phyloP scores from a whole-genome alignment of 225 moss, liverwort and hornwort species.

The Physcomitrium patens region DNA sequence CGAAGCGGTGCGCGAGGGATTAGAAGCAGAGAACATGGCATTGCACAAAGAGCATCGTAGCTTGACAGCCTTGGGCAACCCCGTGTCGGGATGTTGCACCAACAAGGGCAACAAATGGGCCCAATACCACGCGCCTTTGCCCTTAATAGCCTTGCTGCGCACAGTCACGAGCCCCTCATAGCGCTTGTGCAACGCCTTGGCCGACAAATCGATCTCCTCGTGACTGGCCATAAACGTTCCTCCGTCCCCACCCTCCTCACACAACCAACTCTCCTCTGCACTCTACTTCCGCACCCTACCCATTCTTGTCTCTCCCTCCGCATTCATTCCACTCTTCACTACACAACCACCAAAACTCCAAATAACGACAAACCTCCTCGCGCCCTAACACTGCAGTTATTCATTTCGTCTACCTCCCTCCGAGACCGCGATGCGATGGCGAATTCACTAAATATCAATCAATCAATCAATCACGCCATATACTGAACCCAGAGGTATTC shows the following conservation, averaged over 20 bases:
- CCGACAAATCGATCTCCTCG: slow-evolving; percentile 48
- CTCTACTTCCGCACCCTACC: not conserved
- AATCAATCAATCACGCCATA: no score
- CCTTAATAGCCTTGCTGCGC: slow-evolving; percentile 88
- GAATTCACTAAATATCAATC: no score
- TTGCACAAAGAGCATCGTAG: slow-evolving; percentile 85
- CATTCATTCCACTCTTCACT: slow-evolving; percentile 36
- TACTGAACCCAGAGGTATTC: no score
- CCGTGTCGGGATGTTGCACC: slow-evolving; percentile 78
- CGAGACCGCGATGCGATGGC: no score
- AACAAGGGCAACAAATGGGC: slow-evolving; percentile 74
- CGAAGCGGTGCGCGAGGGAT: slow-evolving; percentile 86
- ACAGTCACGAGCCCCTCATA: slow-evolving; percentile 83
- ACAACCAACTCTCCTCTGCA: not conserved
- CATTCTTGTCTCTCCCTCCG: slow-evolving; percentile 31
- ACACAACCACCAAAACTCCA: not conserved
- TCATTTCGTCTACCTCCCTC: slow-evolving; percentile 17
- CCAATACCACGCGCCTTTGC: slow-evolving; percentile 93
- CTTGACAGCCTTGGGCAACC: slow-evolving; percentile 79
- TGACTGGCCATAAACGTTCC: slow-evolving; percentile 40
- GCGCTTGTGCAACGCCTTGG: slow-evolving; percentile 83
- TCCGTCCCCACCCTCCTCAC: not conserved
- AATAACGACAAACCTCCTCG: slow-evolving; percentile 41
- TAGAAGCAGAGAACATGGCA: slow-evolving; percentile 89
- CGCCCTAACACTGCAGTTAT: slow-evolving; percentile 43